Evolutionary conservation across 2,329 filamentous ascomycete genomes (phyloP).

Genomic region (Celoporthe dispersa): DNA sequence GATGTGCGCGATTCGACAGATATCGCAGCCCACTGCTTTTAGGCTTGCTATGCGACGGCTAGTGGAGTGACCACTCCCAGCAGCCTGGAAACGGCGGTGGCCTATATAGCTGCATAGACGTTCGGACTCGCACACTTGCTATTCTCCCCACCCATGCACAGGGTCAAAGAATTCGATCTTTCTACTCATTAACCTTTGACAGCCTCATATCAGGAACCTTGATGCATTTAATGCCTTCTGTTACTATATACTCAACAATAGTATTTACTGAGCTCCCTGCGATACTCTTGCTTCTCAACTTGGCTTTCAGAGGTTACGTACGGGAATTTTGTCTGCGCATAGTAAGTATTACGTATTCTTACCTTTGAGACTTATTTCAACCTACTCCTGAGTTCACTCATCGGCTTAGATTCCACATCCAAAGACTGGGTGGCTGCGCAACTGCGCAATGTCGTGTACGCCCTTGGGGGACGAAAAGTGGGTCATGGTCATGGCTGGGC

Average conservation of each 20-base stretch:
- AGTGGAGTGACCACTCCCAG: too few species aligned
- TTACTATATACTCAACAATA: too few species aligned
- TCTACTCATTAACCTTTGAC: neutral
- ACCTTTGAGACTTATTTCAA: neutral
- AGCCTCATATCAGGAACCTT: too few species aligned
- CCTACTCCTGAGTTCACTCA: neutral
- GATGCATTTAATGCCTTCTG: too few species aligned
- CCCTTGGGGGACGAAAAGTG: neutral
- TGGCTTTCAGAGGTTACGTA: neutral
- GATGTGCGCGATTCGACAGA: neutral
- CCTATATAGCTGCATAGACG: too few species aligned
- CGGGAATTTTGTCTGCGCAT: too few species aligned
- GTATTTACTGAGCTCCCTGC: too few species aligned
- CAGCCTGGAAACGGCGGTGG: too few species aligned
- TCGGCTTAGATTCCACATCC: neutral
- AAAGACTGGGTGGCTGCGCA: neutral
- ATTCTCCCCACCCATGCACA: neutral
- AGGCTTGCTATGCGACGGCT: too few species aligned
- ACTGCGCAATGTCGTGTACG: neutral
- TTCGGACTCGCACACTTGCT: too few species aligned
- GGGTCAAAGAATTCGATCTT: neutral
- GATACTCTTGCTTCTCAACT: too few species aligned
- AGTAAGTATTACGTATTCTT: neutral
- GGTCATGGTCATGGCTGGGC: neutral
- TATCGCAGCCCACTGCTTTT: neutral